Percentiles rank a stretch among this genome's conserved stretches.
Evolutionary conservation across 768 basidiomycete genomes (phyloP).

Genomic region (Auricularia cornea): DNA sequence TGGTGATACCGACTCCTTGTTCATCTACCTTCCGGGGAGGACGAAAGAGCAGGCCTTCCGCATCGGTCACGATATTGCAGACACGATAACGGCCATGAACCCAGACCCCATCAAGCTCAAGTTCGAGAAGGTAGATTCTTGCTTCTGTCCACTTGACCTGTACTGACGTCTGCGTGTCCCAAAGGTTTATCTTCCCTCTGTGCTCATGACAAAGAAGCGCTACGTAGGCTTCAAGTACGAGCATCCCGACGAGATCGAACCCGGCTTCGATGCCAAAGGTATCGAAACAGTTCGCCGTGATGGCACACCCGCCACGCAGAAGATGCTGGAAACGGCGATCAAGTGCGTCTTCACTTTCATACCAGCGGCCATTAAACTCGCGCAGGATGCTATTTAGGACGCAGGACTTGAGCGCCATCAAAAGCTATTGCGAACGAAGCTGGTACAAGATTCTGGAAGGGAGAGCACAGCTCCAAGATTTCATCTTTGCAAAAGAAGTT

Average conservation of each 20-base stretch:
- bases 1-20: constrained; percentile 95
- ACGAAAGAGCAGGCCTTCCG: constrained; percentile 91
- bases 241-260: constrained; percentile 63
- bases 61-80: constrained; percentile 89
- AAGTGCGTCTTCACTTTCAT: constrained; percentile 64
- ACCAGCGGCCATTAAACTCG: background rate
- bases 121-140: constrained; percentile 76
- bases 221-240: constrained; percentile 98
- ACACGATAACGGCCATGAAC: constrained; percentile 75
- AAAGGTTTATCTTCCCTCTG: constrained; percentile 91
- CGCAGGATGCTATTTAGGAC: constrained; percentile 81
- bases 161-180: background rate
- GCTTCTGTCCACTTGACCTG: background rate
- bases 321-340: constrained; percentile 83
- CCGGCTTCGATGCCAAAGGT: constrained; percentile 91
- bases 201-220: constrained; percentile 96
- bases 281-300: constrained; percentile 96
- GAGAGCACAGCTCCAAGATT: constrained; percentile 80
- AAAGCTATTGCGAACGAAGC: constrained; percentile 74
- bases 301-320: constrained; percentile 81
- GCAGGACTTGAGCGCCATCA: constrained; percentile 82
- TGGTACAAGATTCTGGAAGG: constrained; percentile 83
- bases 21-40: constrained; percentile 83
- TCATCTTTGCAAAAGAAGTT: constrained; percentile 92
- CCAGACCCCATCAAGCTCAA: constrained; percentile 91